Evolutionary conservation across 1,139 yeast genomes (phyloP).

Genomic region (Suhomyces taliae): DNA sequence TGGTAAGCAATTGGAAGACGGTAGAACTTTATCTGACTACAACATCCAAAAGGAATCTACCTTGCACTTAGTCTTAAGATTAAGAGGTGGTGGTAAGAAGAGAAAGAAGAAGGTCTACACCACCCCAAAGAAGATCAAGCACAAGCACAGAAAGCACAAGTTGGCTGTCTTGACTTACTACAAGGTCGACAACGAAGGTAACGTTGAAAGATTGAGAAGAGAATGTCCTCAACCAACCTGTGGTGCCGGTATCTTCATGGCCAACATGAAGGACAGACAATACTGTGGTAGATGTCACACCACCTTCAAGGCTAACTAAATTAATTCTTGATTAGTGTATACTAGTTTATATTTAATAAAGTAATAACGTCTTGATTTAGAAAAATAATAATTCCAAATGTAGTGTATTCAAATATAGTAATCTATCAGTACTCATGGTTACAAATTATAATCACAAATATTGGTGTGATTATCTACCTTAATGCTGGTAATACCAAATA

Average conservation of each 20-base stretch:
- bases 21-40: conserved; percentile 98
- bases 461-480: too few relatives aligned
- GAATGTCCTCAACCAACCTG: conserved; percentile 93
- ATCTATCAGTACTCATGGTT: too few relatives aligned
- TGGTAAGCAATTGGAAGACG: conserved; percentile 99
- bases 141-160: conserved; percentile 99
- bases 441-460: too few relatives aligned
- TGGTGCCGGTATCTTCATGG: conserved; percentile 99
- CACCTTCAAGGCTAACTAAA: conserved; percentile 69
- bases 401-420: neutral
- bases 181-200: conserved; percentile 98
- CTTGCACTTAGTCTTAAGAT: conserved; percentile 94
- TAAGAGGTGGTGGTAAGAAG: conserved; percentile 99
- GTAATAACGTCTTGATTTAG: neutral
- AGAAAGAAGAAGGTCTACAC: conserved; percentile 99
- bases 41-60: conserved; percentile 99
- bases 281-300: conserved; percentile 99
- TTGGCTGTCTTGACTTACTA: conserved; percentile 99
- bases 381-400: neutral
- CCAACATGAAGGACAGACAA: conserved; percentile 98
- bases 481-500: too few relatives aligned
- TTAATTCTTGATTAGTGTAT: conserved; percentile 5
- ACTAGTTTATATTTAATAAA: neutral
- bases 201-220: conserved; percentile 98
- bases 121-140: conserved; percentile 99